phyloP scores from a whole-genome alignment of 306 rosid species.

The Fagus crenata region DNA sequence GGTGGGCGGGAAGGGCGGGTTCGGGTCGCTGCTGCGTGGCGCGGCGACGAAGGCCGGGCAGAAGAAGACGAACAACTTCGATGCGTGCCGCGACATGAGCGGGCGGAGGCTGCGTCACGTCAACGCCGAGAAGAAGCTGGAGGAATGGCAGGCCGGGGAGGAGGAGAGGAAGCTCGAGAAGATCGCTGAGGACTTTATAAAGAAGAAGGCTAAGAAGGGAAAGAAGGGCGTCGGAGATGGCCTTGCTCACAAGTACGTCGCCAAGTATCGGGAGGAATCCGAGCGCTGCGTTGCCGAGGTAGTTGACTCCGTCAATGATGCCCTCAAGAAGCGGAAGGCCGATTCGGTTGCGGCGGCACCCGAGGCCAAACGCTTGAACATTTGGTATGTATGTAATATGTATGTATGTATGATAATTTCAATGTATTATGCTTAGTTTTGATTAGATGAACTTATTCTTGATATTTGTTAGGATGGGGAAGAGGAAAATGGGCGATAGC shows the following conservation, averaged over 20 bases:
- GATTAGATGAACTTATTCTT: conserved; percentile 22
- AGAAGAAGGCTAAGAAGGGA: conserved; percentile 76
- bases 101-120: conserved; percentile 94
- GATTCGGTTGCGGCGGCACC: not conserved
- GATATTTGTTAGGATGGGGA: conserved; percentile 74
- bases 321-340: conserved; percentile 57
- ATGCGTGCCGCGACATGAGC: conserved; percentile 97
- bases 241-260: conserved; percentile 76
- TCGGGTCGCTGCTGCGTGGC: conserved; percentile 87
- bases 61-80: conserved; percentile 95
- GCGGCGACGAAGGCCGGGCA: conserved; percentile 96
- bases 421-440: conserved; percentile 20
- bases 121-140: conserved; percentile 87
- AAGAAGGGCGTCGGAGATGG: conserved; percentile 75
- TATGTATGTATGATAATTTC: not conserved
- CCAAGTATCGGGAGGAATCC: conserved; percentile 70
- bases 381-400: conserved; percentile 53
- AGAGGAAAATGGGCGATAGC: conserved; percentile 62
- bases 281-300: conserved; percentile 77
- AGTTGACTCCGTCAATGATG: conserved; percentile 67
- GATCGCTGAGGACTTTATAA: conserved; percentile 74
- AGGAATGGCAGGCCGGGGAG: conserved; percentile 87
- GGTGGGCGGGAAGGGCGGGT: conserved; percentile 93
- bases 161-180: conserved; percentile 73
- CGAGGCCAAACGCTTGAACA: conserved; percentile 61